phyloP scores from a whole-genome alignment of 345 rosid genomes.

The Sapria himalayana region DNA sequence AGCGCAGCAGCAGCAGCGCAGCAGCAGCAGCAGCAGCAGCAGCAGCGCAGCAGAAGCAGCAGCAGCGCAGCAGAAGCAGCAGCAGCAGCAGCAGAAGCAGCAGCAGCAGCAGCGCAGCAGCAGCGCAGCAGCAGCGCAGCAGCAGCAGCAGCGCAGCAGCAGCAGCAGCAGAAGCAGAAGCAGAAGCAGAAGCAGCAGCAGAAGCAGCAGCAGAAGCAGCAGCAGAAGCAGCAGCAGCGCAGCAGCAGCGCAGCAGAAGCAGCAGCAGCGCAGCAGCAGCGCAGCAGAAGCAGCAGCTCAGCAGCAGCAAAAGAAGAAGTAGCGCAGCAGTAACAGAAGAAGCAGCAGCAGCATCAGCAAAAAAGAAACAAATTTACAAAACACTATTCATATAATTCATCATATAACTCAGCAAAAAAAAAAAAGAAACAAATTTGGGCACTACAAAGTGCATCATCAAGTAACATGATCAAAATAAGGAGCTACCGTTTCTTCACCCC shows the following conservation, averaged over 20 bases:
- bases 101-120: too few relatives aligned
- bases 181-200: not conserved
- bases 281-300: not conserved
- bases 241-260: constrained; percentile 2
- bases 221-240: not conserved
- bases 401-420: not conserved
- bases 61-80: not conserved
- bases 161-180: too few relatives aligned
- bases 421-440: too few relatives aligned
- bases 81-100: not conserved
- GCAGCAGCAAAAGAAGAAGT: not conserved
- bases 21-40: too few relatives aligned
- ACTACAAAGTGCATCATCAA: not conserved
- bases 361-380: not conserved
- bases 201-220: not conserved
- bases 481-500: constrained; percentile 84
- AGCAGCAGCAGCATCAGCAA: too few relatives aligned
- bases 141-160: not conserved
- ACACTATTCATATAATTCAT: not conserved
- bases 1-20: constrained; percentile 1
- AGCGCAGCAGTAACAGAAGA: constrained; percentile 3
- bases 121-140: not conserved
- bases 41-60: constrained; percentile 1
- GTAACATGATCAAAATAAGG: not conserved
- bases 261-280: not conserved